Base-by-base conservation (phyloP, 495 filamentous ascomycete species). In the Xylaria palmicola region DNA sequence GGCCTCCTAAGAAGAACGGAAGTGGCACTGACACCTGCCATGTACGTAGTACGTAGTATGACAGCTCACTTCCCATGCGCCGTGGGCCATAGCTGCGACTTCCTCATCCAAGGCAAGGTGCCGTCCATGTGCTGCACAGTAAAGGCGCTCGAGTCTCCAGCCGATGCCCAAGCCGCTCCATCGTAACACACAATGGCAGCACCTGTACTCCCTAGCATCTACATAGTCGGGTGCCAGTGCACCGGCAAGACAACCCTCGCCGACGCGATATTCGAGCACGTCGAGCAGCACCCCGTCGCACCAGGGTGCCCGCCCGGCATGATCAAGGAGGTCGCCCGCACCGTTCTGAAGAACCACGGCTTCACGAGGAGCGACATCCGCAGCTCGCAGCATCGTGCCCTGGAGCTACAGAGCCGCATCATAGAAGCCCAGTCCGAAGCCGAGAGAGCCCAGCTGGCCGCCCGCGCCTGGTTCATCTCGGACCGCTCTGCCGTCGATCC, bases 191-290 rank as follows among this genome's bases (percentile, higher is more conserved):
- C 20, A 34, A 53, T 62, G 55, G 17, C 47, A 9, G 32, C 51
- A 8, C 49, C 32, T n/a, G n/a, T n/a, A n/a, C n/a, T n/a, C 17
- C 49, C 60, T 40, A 71, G 72, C 55, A 79, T 82, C 63, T 83
- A 81, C 67, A 74, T 83, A 56, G 70, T 81, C 27, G 80, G 81
- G 13, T 74, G 81, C 30, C 80, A 78, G 56, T 76, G 73, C 55
- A 82, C 79, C 3, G 81, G 81, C 56, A 83, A 82, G 62, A 81
- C 81, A 1, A 82, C 81, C 7, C 72, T 82, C 20, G 72, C 76
- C 44, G 64, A 72, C 43, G 74, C 73, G 0, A 66, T 83, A 8
- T 62, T 65, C 26, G 40, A 39, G 4, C 62, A 72, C 57, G 77
- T 79, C 56, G 44, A 58, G n/a, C 26, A 47, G 36, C 27, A 58